Base-by-base conservation (phyloP, 176 grass and related monocot species). In the Urochloa ruziziensis region DNA sequence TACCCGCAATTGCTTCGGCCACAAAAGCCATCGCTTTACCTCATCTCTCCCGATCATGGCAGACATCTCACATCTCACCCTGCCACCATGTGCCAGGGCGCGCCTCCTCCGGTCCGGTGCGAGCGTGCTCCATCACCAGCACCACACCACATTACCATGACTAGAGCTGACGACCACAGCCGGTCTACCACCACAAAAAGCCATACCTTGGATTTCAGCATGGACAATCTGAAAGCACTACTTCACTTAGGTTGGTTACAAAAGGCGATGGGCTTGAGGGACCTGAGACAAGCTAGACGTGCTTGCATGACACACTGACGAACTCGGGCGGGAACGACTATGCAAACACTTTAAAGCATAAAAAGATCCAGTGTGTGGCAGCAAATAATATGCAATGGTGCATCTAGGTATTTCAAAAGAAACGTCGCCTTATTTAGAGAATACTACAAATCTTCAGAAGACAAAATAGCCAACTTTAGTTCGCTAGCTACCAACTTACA, bases 1-100 rank as follows among this genome's bases (percentile, higher is more conserved):
- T 36, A 40, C 59, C 37, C 19, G 67, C 76, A 86, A 57, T 43
- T 52, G 52, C 72, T 77, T 82, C 29, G 27, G 44, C 70, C 43
- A 42, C 23, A 7, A 81, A 81, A 70, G 88, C 49, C 68, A 12
- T 40, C 24, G 25, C 32, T 42, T 80, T 67, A 21, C 11, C 51
- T 60, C 19, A 65, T 11, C 67, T 79, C 70, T 86, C 39, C 51
- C 67, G 40, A 84, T 74, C 68, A 59, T 87, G 84, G 84, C 89
- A 79, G 80, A 91, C 84, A 90, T 90, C 74, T 90, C 80, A 83
- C 89, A 80, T 90, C 89, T 54, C 32, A 44, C 24, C 52, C 84
- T 83, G 49, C 49, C 9, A 75, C 29, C 81, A 85, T 81, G 76
- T 70, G 70, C 40, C 53, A 0, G 36, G 32, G 66, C 67, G 43